A percentile compares a stretch with the other conserved stretches of the same genome.
Conservation (phyloP, 2,329 filamentous ascomycete genomes). For the Penicillium nordicum region DNA sequence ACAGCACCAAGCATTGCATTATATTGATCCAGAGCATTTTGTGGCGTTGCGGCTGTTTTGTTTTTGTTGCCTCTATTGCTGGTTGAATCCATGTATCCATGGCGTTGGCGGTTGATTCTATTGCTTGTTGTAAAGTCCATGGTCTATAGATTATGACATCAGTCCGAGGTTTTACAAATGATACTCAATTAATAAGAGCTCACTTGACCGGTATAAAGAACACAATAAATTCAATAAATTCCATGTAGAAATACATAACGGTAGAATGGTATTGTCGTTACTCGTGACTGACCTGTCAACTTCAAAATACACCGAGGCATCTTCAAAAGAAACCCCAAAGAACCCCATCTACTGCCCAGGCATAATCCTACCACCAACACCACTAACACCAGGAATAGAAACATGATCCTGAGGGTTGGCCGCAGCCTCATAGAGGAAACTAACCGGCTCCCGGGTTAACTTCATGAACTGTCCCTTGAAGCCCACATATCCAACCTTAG, state of each 20-base stretch:
- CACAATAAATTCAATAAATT: not conserved
- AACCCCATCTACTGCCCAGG: slow-evolving; percentile 37
- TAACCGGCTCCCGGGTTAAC: slow-evolving; percentile 74
- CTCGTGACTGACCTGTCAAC: not conserved
- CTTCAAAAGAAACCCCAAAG: not conserved
- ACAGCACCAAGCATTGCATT: slow-evolving; percentile 13
- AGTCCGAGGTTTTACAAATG: not conserved
- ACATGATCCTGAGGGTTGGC: slow-evolving; percentile 85
- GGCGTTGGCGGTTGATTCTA: slow-evolving; percentile 2
- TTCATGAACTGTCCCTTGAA: slow-evolving; percentile 95
- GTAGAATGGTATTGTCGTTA: slow-evolving; percentile 3
- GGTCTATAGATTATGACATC: not conserved
- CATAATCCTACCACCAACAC: slow-evolving; percentile 39
- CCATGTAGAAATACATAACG: not conserved
- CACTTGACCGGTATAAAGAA: not conserved
- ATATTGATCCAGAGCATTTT: slow-evolving; percentile 21
- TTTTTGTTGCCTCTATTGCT: not conserved
- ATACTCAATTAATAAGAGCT: not conserved
- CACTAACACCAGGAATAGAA: slow-evolving; percentile 44
- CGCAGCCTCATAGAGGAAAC: slow-evolving; percentile 89
- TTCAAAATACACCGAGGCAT: not conserved
- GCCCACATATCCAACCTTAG: slow-evolving; percentile 74
- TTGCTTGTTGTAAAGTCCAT: not conserved
- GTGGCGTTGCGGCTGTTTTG: slow-evolving; percentile 24
- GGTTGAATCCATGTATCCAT: slow-evolving; percentile 4